Evolutionary conservation across 1,139 yeast species (phyloP).

Genomic region (Taiozyma sp.): DNA sequence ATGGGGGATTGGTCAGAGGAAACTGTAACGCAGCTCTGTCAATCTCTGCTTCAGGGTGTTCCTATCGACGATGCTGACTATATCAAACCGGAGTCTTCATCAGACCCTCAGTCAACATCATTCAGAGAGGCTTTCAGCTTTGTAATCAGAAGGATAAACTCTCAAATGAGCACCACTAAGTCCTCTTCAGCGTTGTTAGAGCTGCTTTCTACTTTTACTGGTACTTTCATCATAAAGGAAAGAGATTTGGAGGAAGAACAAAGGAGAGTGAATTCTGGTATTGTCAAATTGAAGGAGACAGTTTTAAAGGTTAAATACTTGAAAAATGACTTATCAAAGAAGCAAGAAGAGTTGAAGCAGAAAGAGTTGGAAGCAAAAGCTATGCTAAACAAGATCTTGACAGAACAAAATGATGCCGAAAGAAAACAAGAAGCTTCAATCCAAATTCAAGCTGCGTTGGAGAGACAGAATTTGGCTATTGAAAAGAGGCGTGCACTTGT

Average conservation of each 20-base stretch:
- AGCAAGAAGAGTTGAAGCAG: conserved; percentile 41
- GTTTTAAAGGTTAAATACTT: conserved; percentile 67
- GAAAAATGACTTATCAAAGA: conserved; percentile 48
- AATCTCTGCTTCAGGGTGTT: conserved; percentile 35
- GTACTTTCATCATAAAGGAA: conserved; percentile 40
- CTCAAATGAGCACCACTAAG: neutral
- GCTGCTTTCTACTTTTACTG: conserved; percentile 44
- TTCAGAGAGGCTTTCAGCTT: neutral
- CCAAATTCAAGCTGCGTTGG: conserved; percentile 67
- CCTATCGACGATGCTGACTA: conserved; percentile 50
- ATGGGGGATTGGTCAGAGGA: conserved; percentile 76
- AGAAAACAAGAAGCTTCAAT: conserved; percentile 83
- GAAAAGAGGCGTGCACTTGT: conserved; percentile 52
- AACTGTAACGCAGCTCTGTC: conserved; percentile 49
- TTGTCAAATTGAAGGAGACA: conserved; percentile 74
- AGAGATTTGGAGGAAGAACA: conserved; percentile 59
- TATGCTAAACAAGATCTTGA: conserved; percentile 74
- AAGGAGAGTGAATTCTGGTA: conserved; percentile 67
- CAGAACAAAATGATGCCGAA: conserved; percentile 90
- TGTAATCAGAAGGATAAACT: neutral
- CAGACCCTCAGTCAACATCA: neutral
- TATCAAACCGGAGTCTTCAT: neutral
- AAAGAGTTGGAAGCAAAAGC: conserved; percentile 69
- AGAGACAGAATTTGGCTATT: conserved; percentile 62
- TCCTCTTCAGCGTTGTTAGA: conserved; percentile 58